These are phyloP conservation scores for Mycosphaerella sp. DNA, from an alignment of 2,329 filamentous ascomycete genomes.

Conservation along the genomic window DNA sequence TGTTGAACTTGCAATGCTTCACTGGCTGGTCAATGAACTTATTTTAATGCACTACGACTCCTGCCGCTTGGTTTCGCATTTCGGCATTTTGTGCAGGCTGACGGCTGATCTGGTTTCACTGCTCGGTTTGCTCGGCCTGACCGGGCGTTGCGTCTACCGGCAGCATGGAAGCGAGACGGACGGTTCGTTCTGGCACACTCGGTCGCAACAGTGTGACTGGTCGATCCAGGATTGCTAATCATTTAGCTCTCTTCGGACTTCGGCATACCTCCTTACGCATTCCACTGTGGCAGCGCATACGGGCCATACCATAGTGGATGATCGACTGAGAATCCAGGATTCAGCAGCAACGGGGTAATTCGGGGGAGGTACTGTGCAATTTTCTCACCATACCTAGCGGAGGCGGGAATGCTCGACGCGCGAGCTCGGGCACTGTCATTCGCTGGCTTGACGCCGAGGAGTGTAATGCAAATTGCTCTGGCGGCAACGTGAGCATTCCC, in stretches of 20 bases:
- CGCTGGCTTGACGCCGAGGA: constrained; percentile 2
- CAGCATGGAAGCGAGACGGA: constrained; percentile 5
- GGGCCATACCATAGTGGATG: no score
- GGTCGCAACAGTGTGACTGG: constrained; percentile 4
- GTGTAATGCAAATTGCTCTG: not conserved
- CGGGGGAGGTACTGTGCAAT: no score
- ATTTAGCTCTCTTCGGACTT: no score
- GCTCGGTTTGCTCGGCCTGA: constrained; percentile 3
- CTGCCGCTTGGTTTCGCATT: not conserved
- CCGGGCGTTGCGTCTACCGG: constrained; percentile 3
- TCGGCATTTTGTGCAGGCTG: not conserved
- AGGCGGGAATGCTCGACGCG: constrained; percentile 7
- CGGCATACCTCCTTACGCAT: no score
- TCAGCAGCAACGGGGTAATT: no score
- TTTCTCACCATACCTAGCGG: not conserved
- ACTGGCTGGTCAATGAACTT: no score
- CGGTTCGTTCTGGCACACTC: not conserved
- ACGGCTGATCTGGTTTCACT: not conserved
- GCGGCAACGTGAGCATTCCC: not conserved
- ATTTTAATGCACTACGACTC: no score
- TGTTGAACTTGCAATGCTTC: no score
- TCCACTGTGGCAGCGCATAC: no score
- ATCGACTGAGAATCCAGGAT: no score
- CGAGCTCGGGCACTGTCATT: constrained; percentile 7
- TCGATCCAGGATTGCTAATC: not conserved